phyloP scores from a whole-genome alignment of 108 stramenopile genomes.

The Skeletonema marinoi region DNA sequence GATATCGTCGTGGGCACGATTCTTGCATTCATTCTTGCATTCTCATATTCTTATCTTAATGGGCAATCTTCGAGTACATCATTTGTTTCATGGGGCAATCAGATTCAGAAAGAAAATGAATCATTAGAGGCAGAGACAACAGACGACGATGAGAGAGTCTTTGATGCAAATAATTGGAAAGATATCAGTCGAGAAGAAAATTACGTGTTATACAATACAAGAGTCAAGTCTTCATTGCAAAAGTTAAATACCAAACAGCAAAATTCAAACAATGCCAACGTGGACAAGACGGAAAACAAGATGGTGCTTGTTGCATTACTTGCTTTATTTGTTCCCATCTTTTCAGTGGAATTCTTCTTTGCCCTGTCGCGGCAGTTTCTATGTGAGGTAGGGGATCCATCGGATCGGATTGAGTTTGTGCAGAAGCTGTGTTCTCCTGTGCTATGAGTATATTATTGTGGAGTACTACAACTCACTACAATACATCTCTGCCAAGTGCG shows the following conservation, averaged over 20 bases:
- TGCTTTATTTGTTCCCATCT: slow-evolving; percentile 76
- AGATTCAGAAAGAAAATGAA: not conserved
- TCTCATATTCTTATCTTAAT: slow-evolving; percentile 42
- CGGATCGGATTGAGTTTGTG: not conserved
- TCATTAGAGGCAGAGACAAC: not conserved
- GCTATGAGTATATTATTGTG: not conserved
- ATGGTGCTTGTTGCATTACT: slow-evolving; percentile 55
- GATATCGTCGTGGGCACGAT: slow-evolving; percentile 52
- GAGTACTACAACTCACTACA: not conserved
- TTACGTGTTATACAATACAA: slow-evolving; percentile 69
- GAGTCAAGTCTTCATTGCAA: slow-evolving; percentile 21
- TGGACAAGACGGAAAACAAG: slow-evolving; percentile 45
- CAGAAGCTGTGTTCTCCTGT: slow-evolving; percentile 21
- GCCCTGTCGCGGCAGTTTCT: slow-evolving; percentile 71
- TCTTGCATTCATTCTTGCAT: slow-evolving; percentile 50
- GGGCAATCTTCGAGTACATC: slow-evolving; percentile 35
- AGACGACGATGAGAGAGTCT: slow-evolving; percentile 14
- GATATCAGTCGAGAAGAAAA: slow-evolving; percentile 77
- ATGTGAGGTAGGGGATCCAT: slow-evolving; percentile 45
- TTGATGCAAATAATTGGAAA: slow-evolving; percentile 60
- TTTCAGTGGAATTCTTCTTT: slow-evolving; percentile 77
- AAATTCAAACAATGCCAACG: not conserved
- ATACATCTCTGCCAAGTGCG: not conserved
- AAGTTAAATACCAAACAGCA: slow-evolving; percentile 5
- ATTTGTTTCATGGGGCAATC: slow-evolving; percentile 35